phyloP scores from a whole-genome alignment of 257 asterid species.

The Solanum gandarillasii region DNA sequence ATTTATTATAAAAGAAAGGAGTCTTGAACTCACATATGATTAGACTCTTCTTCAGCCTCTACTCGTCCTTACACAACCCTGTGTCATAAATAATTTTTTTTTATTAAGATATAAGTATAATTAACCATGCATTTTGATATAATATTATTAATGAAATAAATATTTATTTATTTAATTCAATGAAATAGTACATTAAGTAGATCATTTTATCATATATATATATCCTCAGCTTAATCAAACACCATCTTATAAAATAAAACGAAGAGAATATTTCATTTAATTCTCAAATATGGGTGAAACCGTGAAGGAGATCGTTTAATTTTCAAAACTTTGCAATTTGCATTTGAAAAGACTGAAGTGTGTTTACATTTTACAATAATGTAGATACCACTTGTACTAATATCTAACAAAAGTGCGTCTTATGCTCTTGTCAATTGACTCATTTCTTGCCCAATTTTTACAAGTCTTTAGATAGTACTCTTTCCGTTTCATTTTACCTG shows the following conservation, averaged over 20 bases:
- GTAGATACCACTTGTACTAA: background rate
- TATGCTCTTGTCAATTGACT: background rate
- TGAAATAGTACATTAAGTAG: background rate
- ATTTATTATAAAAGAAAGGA: background rate
- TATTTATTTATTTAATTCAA: background rate
- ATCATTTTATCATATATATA: no score
- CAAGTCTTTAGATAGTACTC: background rate
- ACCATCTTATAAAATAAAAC: no score
- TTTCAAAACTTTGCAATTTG: background rate
- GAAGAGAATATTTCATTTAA: no score
- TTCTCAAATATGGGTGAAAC: no score
- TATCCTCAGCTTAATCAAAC: no score
- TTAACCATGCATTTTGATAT: background rate
- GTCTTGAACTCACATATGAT: background rate
- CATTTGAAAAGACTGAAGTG: background rate
- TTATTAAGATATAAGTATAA: no score
- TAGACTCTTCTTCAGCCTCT: background rate
- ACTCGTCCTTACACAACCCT: background rate
- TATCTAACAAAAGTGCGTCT: background rate
- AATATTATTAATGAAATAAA: no score
- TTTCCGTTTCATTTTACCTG: fast-evolving
- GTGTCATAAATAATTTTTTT: background rate
- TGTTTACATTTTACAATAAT: background rate
- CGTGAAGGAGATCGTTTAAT: no score
- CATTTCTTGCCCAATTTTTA: background rate